Percentiles rank a stretch among this genome's conserved stretches.
phyloP scores from a whole-genome alignment of 2,329 filamentous ascomycete genomes.

The Arthrobotrys iridis region DNA sequence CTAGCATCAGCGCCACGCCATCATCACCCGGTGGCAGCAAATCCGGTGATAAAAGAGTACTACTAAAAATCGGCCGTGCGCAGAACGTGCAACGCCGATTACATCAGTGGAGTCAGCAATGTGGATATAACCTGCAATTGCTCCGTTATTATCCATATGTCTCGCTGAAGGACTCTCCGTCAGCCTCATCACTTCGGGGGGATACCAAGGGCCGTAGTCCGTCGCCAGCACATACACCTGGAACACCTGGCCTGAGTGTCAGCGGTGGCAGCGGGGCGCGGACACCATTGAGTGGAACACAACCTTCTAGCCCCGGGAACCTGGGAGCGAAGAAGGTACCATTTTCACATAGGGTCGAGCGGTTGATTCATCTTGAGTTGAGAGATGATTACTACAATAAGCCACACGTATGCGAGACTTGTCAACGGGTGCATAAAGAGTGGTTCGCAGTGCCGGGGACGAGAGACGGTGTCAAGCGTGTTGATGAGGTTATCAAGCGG shows the following conservation, averaged over 20 bases:
- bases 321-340: conserved; percentile 74
- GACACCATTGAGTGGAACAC: conserved; percentile 53
- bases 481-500: conserved; percentile 78
- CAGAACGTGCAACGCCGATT: conserved; percentile 86
- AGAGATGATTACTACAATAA: conserved; percentile 66
- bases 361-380: conserved; percentile 86
- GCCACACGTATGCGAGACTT: conserved; percentile 71
- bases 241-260: conserved; percentile 1
- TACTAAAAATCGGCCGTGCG: conserved; percentile 74
- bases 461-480: conserved; percentile 73
- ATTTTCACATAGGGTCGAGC: conserved; percentile 86
- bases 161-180: conserved; percentile 62
- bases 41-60: conserved; percentile 63
- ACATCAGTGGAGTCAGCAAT: conserved; percentile 93
- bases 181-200: neutral
- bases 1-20: conserved; percentile 25
- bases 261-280: conserved; percentile 50
- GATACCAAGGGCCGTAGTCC: neutral
- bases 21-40: conserved; percentile 69
- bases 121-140: conserved; percentile 85
- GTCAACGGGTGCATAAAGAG: conserved; percentile 86
- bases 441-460: conserved; percentile 92
- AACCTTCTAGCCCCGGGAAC: conserved; percentile 13
- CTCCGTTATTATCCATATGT: conserved; percentile 92
- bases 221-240: conserved; percentile 55